Evolutionary conservation across 257 asterid species (phyloP), one percentile per base, ranked within the genome.

Genomic region (Cruciata laevipes): DNA sequence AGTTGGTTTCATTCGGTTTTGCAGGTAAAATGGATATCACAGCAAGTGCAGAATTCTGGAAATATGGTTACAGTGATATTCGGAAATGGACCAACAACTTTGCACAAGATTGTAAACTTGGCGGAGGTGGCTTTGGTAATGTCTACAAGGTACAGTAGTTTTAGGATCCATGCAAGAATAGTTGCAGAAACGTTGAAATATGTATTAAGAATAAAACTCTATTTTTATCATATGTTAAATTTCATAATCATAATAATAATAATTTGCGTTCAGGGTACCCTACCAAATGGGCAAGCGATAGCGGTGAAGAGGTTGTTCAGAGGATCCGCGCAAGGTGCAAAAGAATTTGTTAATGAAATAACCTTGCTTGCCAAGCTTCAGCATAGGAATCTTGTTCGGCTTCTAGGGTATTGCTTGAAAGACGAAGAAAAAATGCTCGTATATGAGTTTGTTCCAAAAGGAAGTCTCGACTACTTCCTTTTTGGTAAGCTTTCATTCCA

Each of bases 311-410:
- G 75, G 24, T 32, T 78, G 51, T 74, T 74, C 0, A 24, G 17
- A 53, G 31, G 59, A 44, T 74, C 82, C 0, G 17, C 69, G 3
- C 82, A 78, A 74, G 79, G 82, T 14, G 35, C 58, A 10, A 12
- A 69, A 37, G 78, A 77, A 69, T 77, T 77, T 25, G 70, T 61
- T 56, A 78, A 73, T 27, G 82, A 74, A 70, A 73, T 74, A 0
- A 2, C 59, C 5, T 32, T 78, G 47, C 60, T 78, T 31, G 73
- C 77, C 11, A 78, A 65, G 53, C 82, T 78, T 51, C 72, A 74
- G 66, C 82, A 78, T 20, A 74, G 70, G 6, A 68, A 70, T 64
- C 64, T 74, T 6, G 75, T 71, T 57, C 67, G 73, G 27, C 75
- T 78, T 2, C 5, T 74, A 37, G 82, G 82, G 25, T 78, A 20